These are phyloP conservation scores for Cladophialophora carrionii DNA, from an alignment of 2,329 filamentous ascomycete genomes.

Conservation along the genomic window DNA sequence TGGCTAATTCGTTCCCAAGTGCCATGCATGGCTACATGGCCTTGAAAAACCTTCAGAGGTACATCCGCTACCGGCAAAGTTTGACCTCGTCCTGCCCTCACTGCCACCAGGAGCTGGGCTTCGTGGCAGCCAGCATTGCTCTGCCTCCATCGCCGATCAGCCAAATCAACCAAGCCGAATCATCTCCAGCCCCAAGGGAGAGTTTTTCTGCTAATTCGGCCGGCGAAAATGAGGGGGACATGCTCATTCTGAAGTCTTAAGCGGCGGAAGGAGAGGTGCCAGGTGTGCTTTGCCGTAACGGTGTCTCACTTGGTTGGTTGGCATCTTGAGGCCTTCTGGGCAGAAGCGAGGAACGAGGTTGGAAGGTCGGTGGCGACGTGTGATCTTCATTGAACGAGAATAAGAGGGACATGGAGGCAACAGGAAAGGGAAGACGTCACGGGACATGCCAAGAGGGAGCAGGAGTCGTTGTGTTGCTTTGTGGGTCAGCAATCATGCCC, in stretches of 20 bases:
- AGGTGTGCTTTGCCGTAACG: not conserved
- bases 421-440: not conserved
- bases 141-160: constrained; percentile 9
- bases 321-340: not conserved
- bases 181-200: constrained; percentile 8
- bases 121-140: constrained; percentile 3
- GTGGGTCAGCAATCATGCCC: not conserved
- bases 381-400: not conserved
- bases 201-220: constrained; percentile 25
- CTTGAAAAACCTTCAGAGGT: constrained; percentile 13
- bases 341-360: not conserved
- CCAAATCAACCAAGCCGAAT: not conserved
- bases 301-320: not conserved
- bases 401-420: not conserved
- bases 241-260: constrained; percentile 26
- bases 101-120: constrained; percentile 20
- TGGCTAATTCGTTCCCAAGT: constrained; percentile 15
- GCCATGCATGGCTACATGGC: constrained; percentile 24
- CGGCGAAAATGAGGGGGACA: constrained; percentile 25
- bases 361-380: not conserved
- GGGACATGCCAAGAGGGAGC: not conserved
- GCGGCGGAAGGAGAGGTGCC: not conserved
- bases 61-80: constrained; percentile 27
- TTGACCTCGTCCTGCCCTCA: constrained; percentile 22
- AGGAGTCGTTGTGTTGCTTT: not conserved